These are phyloP conservation scores for Cyclotella cryptica DNA, from an alignment of 108 stramenopile species.

Conservation along the genomic window DNA sequence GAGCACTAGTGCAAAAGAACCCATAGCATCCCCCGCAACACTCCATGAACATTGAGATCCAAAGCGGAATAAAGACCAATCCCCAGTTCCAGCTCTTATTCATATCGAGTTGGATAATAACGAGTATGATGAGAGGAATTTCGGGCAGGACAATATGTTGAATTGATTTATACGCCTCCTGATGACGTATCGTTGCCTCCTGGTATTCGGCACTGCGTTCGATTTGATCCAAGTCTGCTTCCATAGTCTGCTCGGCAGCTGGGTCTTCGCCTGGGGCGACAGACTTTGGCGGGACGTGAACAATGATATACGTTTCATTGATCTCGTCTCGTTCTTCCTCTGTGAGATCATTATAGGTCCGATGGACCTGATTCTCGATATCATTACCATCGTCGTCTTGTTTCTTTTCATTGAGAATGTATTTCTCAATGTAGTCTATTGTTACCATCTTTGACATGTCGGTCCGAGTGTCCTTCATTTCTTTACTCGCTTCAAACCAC, in stretches of 20 bases:
- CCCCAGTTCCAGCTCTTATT: slow-evolving; percentile 70
- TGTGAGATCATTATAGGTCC: slow-evolving; percentile 60
- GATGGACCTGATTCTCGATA: slow-evolving; percentile 47
- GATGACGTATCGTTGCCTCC: slow-evolving; percentile 59
- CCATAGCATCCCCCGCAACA: slow-evolving; percentile 57
- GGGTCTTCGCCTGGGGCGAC: slow-evolving; percentile 45
- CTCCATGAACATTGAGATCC: slow-evolving; percentile 61
- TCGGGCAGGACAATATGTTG: slow-evolving; percentile 59
- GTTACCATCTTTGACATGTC: slow-evolving; percentile 71
- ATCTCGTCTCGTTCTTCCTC: slow-evolving; percentile 70
- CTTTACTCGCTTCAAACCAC: slow-evolving; percentile 37
- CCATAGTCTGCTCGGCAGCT: slow-evolving; percentile 28
- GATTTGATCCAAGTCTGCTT: slow-evolving; percentile 53
- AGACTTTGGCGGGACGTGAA: slow-evolving; percentile 65
- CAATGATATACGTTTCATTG: slow-evolving; percentile 54
- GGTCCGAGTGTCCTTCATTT: slow-evolving; percentile 33
- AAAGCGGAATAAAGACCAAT: slow-evolving; percentile 73
- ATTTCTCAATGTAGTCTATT: slow-evolving; percentile 62
- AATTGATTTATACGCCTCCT: slow-evolving; percentile 42
- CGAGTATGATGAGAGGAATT: slow-evolving; percentile 63
- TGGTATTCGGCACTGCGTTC: slow-evolving; percentile 74
- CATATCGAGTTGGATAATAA: slow-evolving; percentile 71
- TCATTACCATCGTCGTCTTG: slow-evolving; percentile 54
- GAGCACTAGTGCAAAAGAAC: slow-evolving; percentile 53
- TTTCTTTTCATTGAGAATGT: slow-evolving; percentile 61